These are phyloP conservation scores for Fraxinus pennsylvanica DNA, from an alignment of 257 asterid species.

Conservation along the genomic window DNA sequence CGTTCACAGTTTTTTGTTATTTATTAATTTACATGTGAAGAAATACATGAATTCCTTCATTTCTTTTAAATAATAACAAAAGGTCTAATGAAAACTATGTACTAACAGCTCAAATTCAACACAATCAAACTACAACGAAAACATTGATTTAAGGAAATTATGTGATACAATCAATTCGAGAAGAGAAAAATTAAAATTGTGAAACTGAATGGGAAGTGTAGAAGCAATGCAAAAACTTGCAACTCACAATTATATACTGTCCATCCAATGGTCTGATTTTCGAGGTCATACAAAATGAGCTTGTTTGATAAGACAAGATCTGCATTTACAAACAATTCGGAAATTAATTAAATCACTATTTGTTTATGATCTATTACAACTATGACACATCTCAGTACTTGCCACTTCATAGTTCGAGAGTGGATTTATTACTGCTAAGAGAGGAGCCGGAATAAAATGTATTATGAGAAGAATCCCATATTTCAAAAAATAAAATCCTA, in stretches of 20 bases:
- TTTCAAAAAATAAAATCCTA: background rate
- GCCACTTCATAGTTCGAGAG: background rate
- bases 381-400: background rate
- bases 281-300: conserved; percentile 74
- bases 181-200: background rate
- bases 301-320: conserved; percentile 67
- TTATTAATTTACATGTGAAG: background rate
- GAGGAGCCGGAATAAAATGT: background rate
- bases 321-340: conserved; percentile 28
- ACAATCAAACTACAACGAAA: background rate
- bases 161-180: background rate
- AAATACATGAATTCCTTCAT: background rate
- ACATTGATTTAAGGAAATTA: background rate
- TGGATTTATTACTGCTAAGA: background rate
- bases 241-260: conserved; percentile 72
- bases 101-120: background rate
- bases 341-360: conserved; percentile 5
- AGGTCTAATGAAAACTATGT: background rate
- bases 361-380: background rate
- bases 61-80: background rate
- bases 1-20: too few species aligned
- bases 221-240: conserved; percentile 16
- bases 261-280: conserved; percentile 82
- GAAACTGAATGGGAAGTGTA: background rate
- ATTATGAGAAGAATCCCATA: background rate